Percentiles rank a stretch among this genome's conserved stretches.
phyloP scores from a whole-genome alignment of 345 rosid species.

The Citrus reticulata region DNA sequence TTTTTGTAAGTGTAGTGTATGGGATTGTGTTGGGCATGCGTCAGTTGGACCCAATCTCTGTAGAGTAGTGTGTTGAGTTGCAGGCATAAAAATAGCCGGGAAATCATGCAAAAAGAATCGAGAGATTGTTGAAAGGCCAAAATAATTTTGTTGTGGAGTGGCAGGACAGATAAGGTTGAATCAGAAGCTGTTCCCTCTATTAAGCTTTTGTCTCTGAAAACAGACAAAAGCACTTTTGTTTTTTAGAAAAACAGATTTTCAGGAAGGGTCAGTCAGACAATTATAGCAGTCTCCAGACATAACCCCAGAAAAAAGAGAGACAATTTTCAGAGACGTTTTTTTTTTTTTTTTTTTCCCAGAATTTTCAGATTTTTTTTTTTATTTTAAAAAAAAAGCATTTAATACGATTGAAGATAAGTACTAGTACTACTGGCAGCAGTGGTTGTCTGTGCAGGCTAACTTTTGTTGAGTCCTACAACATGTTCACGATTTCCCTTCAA shows the following conservation, averaged over 20 bases:
- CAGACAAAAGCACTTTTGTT: conserved; percentile 32
- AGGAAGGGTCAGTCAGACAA: conserved; percentile 21
- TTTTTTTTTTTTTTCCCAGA: neutral
- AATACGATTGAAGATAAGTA: neutral
- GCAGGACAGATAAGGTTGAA: conserved; percentile 42
- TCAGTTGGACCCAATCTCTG: conserved; percentile 24
- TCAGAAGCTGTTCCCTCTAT: conserved; percentile 32
- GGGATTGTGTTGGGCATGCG: neutral
- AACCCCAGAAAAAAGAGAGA: conserved; percentile 17
- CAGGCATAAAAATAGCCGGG: conserved; percentile 33
- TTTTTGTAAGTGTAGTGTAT: too few species aligned
- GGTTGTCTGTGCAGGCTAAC: too few species aligned
- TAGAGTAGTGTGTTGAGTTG: neutral
- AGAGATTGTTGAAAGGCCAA: conserved; percentile 20
- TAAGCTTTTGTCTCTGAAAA: conserved; percentile 25
- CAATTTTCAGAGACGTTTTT: conserved; percentile 16
- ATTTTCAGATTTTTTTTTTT: conserved; percentile 2
- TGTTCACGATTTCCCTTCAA: too few species aligned
- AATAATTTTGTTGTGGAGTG: conserved; percentile 30
- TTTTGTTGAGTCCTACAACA: too few species aligned
- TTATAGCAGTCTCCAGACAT: conserved; percentile 16
- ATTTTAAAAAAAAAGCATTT: too few species aligned
- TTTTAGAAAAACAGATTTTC: conserved; percentile 15
- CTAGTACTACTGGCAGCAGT: too few species aligned
- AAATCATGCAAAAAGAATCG: conserved; percentile 23